Evolutionary conservation across 305 asterid species (phyloP), one percentile per base, ranked within the genome.

Genomic region (Fraxinus angustifolia): DNA sequence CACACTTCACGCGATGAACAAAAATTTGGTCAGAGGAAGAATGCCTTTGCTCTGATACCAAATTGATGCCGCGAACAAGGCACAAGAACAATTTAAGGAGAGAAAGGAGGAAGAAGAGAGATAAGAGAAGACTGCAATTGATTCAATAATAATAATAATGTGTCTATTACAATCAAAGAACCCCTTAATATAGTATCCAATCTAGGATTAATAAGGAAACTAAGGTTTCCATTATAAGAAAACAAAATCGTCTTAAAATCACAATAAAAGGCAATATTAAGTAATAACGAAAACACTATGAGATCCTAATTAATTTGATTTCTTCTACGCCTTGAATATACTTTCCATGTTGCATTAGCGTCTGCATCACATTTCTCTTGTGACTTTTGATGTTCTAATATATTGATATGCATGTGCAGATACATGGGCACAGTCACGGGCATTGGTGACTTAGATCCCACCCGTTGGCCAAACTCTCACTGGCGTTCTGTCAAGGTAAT

Each of bases 391-490:
- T 79, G 45, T 28, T 77, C 30, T 74, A 78, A 75, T 74, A 30
- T 60, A 73, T 86, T 78, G 53, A 42, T 80, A 21, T 81, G 48
- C 58, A 50, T 73, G 45, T 79, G 80, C 85, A 90, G 94, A 84
- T 90, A 90, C 84, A 90, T 90, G 94, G 94, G 94, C 30, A 90
- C 94, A n/a, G 87, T 90, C 40, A 90, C 93, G 36, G 92, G 92
- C 23, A 89, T 90, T 40, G 88, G 91, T 30, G 93, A 90, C 86
- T 82, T 87, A 34, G 93, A 89, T 87, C 83, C 92, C 74, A 89
- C 86, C 70, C 92, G 93, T 23, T 90, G 93, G 93, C 83, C 90
- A 19, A 90, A 90, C 65, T 90, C 93, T 71, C 92, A 90, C 81
- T 90, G 93, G 93, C 90, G 90, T 56, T 90, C 92, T 16, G 92